Percentiles rank a stretch among this genome's conserved stretches.
Conservation (phyloP, 2,329 filamentous ascomycete species). For the Sclerotinia subarctica region DNA sequence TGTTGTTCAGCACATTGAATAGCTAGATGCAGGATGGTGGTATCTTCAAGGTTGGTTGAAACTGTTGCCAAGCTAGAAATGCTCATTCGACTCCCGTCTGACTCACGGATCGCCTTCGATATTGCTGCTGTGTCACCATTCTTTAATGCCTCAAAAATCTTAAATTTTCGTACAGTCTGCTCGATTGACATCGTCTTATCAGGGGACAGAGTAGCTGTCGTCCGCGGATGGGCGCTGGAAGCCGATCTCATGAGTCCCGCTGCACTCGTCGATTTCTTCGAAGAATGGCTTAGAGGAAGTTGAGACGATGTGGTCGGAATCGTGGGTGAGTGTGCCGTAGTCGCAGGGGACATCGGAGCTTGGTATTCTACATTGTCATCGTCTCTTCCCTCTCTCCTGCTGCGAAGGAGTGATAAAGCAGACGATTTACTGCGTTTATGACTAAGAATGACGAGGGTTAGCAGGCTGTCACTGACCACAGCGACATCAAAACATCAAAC, state of each 20-base stretch:
- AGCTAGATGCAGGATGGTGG: conserved; percentile 86
- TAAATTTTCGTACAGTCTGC: conserved; percentile 90
- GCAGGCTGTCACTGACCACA: neutral
- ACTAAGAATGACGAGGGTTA: conserved; percentile 23
- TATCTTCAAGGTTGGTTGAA: conserved; percentile 63
- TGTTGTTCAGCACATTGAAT: conserved; percentile 92
- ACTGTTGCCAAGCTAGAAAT: conserved; percentile 41
- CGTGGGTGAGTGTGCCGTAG: conserved; percentile 30
- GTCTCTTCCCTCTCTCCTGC: conserved; percentile 41
- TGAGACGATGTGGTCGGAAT: conserved; percentile 27
- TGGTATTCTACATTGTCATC: conserved; percentile 37
- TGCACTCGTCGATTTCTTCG: conserved; percentile 34
- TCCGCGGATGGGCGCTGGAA: conserved; percentile 5
- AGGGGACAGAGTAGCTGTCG: conserved; percentile 26
- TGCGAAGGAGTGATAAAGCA: conserved; percentile 52
- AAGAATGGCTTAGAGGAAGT: conserved; percentile 30
- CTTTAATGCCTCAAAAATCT: conserved; percentile 86
- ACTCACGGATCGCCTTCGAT: conserved; percentile 76
- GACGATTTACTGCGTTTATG: conserved; percentile 53
- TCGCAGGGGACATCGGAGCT: conserved; percentile 32
- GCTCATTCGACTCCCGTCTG: conserved; percentile 43
- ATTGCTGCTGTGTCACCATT: conserved; percentile 90
- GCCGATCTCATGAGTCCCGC: conserved; percentile 34
- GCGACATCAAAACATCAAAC: neutral
- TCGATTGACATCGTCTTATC: conserved; percentile 61